These are phyloP conservation scores for Wickerhamiella siamensis DNA, from an alignment of 805 yeast genomes.

Conservation along the genomic window DNA sequence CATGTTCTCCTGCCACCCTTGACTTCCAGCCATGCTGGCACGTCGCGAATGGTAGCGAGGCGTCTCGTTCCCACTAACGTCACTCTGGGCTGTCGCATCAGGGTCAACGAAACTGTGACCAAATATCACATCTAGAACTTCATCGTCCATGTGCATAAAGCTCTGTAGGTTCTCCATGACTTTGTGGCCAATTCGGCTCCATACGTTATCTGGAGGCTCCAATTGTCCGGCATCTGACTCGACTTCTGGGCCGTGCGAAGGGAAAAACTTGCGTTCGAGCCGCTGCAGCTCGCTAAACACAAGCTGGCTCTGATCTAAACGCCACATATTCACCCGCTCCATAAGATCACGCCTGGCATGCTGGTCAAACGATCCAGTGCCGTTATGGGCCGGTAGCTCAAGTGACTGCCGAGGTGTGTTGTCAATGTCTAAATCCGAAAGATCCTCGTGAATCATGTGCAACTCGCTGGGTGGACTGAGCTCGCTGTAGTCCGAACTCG, in stretches of 20 bases:
- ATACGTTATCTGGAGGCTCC: not conserved
- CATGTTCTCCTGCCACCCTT: not conserved
- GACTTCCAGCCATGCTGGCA: not conserved
- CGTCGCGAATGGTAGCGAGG: not conserved
- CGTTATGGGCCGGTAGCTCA: conserved; percentile 25
- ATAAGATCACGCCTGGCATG: conserved; percentile 17
- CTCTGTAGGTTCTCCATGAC: conserved; percentile 15
- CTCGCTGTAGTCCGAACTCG: conserved; percentile 1
- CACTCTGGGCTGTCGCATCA: not conserved
- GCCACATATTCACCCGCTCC: conserved; percentile 29
- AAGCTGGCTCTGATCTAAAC: conserved; percentile 27
- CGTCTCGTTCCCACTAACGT: not conserved
- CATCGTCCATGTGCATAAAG: conserved; percentile 25
- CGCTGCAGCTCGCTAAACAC: conserved; percentile 20
- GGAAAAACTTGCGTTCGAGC: conserved; percentile 12
- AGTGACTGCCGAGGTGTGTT: conserved; percentile 9
- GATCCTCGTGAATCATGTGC: conserved; percentile 6
- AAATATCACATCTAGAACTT: conserved; percentile 25
- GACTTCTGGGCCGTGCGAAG: not conserved
- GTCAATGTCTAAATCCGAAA: conserved; percentile 7
- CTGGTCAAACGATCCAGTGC: conserved; percentile 22
- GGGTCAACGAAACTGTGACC: conserved; percentile 16
- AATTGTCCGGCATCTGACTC: not conserved
- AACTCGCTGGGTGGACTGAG: not conserved
- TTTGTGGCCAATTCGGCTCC: conserved; percentile 10